Evolutionary conservation across 169 alveolate genomes (phyloP), one percentile per base, ranked within the genome.

Genomic region (Amoebophrya sp.): DNA sequence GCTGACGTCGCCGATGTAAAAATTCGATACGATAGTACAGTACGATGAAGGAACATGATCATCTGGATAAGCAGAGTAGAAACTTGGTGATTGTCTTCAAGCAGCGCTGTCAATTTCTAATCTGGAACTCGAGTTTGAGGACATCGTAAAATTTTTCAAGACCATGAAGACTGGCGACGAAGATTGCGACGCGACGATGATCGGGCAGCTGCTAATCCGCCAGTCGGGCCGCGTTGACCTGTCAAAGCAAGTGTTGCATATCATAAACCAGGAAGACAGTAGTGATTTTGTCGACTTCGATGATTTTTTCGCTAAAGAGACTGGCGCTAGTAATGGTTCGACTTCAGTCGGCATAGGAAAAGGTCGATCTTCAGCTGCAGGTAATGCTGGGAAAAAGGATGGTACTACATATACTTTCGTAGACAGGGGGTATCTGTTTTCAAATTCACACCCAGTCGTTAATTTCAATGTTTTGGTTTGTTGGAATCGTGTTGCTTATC

Each of bases 131-230:
- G 78, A 54, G 65, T 90, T 90, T 24, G 92, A 90, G 92, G 92
- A 90, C 26, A 90, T 90, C 89, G 92, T 90, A 14, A 39, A 41
- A 24, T 90, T 90, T 33, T 54, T 90, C 89, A 90, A 90, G 55
- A 53, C 89, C 26, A 90, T 90, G 92, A 47, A 54, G 89, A 54
- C 92, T 12, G 92, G 92, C 14, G 92, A 89, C 91, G 91, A 41
- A 55, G 83, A 90, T 40, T 90, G 92, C 54, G 89, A 90, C 40
- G 92, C 55, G 2, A 54, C 39, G n/a, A 77, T 90, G 92, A 90
- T 90, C 41, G 92, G 92, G 14, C 55, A 41, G 39, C 89, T 90
- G 39, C 92, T 90, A 6, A 78, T 90, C 89, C 89, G 92, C 18
- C 89, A 53, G 29, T 39, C 92, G 34, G 92, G n/a, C n/a, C n/a